Base-by-base conservation (phyloP, 2,329 filamentous ascomycete genomes). In the Aspergillus glaucus region DNA sequence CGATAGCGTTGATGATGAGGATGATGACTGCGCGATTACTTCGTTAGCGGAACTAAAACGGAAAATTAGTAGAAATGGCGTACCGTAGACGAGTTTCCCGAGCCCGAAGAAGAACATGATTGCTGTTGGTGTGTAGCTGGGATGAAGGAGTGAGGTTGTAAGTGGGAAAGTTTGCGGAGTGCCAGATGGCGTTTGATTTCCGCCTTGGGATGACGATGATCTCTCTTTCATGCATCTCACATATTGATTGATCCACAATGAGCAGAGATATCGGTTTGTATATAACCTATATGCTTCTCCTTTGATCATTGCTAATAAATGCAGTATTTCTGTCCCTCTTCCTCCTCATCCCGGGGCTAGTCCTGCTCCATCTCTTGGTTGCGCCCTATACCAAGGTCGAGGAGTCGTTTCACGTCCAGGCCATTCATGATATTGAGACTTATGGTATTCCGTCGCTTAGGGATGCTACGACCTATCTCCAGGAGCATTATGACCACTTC, bases 351-450 rank as follows among this genome's bases (percentile, higher is more conserved):
- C 86, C 87, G 1, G 66, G 76, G 2, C 64, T 85, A 30, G 76
- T 88, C 58, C 66, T 87, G 50, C 48, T 86, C 47, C 88, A 95
- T 68, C 81, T 95, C 48, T 62, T 82, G 52, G 66, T 83, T 21
- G 82, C 91, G 9, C 93, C 93, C 1, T 92, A 94, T 73, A 96
- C 91, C 49, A 98, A 98, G 69, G 93, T 98, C 51, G 93, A 98
- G 69, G 93, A 98, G 70, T 97, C 92, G 0, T 97, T 98, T 79
- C 95, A 95, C 67, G 82, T 97, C 50, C 93, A 98, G 68, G 93
- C 93, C 5, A 80, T 84, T 3, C 93, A 97, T 69, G 93, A 98
- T 67, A 86, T 98, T 32, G 69, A 95, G 51, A 79, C 80, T 34
- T 89, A 93, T 65, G 90, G 90, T 21, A 82, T 88, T 1, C 88